These are phyloP conservation scores for Falciphora oryzae DNA, from an alignment of 2,329 filamentous ascomycete species.

Conservation along the genomic window DNA sequence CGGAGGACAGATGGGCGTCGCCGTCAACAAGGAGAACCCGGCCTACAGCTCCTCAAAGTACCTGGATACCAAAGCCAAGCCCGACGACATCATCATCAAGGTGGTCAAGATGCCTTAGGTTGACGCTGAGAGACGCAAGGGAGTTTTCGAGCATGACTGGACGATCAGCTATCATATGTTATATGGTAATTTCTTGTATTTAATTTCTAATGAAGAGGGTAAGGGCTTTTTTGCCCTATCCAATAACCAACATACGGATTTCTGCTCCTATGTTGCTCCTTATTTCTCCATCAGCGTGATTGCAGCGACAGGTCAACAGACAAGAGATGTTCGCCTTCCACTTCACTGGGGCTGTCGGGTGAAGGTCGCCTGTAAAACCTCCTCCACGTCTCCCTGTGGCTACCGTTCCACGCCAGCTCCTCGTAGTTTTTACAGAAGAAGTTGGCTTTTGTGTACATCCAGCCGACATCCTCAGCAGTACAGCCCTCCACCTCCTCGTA, in stretches of 20 bases:
- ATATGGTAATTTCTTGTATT: too few species aligned
- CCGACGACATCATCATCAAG: neutral
- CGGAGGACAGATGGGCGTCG: constrained; percentile 18
- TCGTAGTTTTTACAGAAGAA: neutral
- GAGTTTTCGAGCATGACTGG: too few species aligned
- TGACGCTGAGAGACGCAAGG: too few species aligned
- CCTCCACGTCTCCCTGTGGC: neutral
- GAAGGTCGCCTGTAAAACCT: neutral
- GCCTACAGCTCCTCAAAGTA: constrained; percentile 17
- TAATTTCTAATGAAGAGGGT: too few species aligned
- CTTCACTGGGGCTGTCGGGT: neutral
- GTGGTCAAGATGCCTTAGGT: neutral
- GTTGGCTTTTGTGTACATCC: neutral
- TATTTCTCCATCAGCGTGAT: too few species aligned
- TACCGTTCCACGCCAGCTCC: neutral
- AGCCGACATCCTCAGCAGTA: neutral
- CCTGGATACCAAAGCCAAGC: neutral
- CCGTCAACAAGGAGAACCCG: constrained; percentile 12
- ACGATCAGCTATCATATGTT: too few species aligned
- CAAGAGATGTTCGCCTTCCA: neutral
- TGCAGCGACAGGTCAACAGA: neutral
- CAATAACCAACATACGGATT: too few species aligned
- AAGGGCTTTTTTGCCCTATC: too few species aligned
- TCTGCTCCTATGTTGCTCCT: too few species aligned
- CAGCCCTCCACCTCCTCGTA: constrained; percentile 5